Conservation (phyloP, 2,329 filamentous ascomycete genomes). For the Ceratocystis albifundus region DNA sequence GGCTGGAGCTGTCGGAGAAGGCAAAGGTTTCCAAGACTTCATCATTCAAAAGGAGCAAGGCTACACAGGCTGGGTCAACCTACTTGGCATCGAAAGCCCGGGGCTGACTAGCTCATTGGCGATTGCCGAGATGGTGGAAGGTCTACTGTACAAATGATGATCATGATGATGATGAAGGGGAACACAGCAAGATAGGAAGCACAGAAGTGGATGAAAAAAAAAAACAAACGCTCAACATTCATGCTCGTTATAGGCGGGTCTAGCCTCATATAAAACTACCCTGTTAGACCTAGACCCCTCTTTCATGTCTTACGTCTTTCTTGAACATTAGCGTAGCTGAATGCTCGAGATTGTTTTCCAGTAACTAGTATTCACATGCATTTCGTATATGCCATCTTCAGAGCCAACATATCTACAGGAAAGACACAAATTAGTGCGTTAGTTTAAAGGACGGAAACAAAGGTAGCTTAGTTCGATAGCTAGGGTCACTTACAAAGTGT, state of each 20-base stretch:
- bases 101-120: slow-evolving; percentile 79
- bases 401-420: slow-evolving; percentile 46
- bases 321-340: slow-evolving; percentile 35
- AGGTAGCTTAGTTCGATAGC: neutral
- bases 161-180: no score
- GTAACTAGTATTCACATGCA: slow-evolving; percentile 51
- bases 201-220: slow-evolving; percentile 22
- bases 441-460: neutral
- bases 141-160: slow-evolving; percentile 35
- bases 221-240: neutral
- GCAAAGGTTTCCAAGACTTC: slow-evolving; percentile 71
- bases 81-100: slow-evolving; percentile 87
- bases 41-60: slow-evolving; percentile 66
- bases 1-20: slow-evolving; percentile 48
- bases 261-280: neutral
- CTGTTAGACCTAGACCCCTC: neutral
- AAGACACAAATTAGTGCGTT: neutral
- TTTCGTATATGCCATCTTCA: slow-evolving; percentile 66
- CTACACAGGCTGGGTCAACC: slow-evolving; percentile 71
- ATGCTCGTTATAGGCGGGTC: neutral
- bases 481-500: slow-evolving; percentile 41
- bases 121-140: slow-evolving; percentile 64
- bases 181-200: no score
- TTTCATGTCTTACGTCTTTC: slow-evolving; percentile 23
- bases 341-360: slow-evolving; percentile 50